phyloP scores from a whole-genome alignment of 495 filamentous ascomycete species.

The Lepidopterella palustris region DNA sequence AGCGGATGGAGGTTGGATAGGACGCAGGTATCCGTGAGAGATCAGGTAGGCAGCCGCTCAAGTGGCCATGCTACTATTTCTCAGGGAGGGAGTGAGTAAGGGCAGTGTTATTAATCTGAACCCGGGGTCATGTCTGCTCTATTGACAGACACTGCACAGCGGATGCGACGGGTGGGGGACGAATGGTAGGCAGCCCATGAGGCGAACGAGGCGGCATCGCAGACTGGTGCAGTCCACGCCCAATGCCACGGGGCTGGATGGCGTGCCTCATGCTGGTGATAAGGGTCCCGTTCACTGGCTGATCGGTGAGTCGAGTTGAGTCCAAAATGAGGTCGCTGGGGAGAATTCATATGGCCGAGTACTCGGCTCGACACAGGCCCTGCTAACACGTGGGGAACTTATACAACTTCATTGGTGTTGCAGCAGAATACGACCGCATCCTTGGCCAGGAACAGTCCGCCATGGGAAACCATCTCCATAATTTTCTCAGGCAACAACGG shows the following conservation, averaged over 20 bases:
- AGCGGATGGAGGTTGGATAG: conserved; percentile 1
- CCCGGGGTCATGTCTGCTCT: no score
- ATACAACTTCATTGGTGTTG: conserved; percentile 17
- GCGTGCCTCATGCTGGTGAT: conserved; percentile 5
- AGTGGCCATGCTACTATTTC: neutral
- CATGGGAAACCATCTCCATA: neutral
- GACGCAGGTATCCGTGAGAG: neutral
- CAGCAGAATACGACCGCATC: neutral
- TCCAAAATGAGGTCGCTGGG: neutral
- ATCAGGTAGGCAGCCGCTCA: neutral
- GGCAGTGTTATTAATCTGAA: no score
- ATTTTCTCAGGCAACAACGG: no score
- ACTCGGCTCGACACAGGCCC: neutral
- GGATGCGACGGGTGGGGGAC: conserved; percentile 9
- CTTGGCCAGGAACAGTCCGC: neutral
- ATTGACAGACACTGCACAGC: neutral
- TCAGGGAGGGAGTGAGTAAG: neutral
- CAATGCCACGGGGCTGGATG: conserved; percentile 15
- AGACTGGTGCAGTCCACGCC: neutral
- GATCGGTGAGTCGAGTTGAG: neutral
- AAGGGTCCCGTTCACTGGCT: conserved; percentile 1
- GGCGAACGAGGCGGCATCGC: no score
- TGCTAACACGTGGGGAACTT: conserved; percentile 17
- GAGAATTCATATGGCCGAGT: neutral
- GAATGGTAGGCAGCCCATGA: neutral